Evolutionary conservation across 2,329 filamentous ascomycete species (phyloP), one percentile per base, ranked within the genome.

Genomic region (Beauveria asiatica): DNA sequence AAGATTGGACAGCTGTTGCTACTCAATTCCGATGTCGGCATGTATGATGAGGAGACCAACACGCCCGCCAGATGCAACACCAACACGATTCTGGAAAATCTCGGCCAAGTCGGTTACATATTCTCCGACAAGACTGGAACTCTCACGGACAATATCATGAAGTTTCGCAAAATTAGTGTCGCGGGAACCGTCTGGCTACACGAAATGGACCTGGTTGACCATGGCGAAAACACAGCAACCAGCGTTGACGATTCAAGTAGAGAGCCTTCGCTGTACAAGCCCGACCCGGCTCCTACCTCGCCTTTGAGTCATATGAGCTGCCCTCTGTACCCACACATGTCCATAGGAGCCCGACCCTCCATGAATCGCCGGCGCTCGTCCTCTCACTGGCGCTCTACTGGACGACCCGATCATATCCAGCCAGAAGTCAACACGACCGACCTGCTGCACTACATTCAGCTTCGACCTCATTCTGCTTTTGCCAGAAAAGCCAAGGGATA

Each of bases 81-180:
- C 1, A 96, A 94, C 33, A 97, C 93, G 0, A 97, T 97, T 69
- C 86, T 97, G 62, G 92, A 97, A 69, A 93, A 97, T 68, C 79
- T 97, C 1, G 92, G 92, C 0, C 93, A 97, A 74, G 85, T 97
- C 62, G 90, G 81, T 65, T 94, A 95, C 68, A 84, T 96, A 21
- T 96, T 97, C 67, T 95, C 91, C 0, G 92, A 97, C 72, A 97
- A 97, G 76, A 97, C 92, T 0, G 92, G 92, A 1, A 97, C 92
- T 0, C 77, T 97, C 65, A 97, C 92, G 1, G 92, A 97, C 67
- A 97, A 97, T 65, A 81, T 91, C 11, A 97, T 97, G 93, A 90
- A 91, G 63, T 97, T 97, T 70, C 87, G 92, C 48, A 96, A 95
- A 70, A 82, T 97, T 73, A 96, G 89, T 66, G 86, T 97, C 37